Conservation (phyloP, 2,329 filamentous ascomycete genomes). For the Penicillium occitanis region DNA sequence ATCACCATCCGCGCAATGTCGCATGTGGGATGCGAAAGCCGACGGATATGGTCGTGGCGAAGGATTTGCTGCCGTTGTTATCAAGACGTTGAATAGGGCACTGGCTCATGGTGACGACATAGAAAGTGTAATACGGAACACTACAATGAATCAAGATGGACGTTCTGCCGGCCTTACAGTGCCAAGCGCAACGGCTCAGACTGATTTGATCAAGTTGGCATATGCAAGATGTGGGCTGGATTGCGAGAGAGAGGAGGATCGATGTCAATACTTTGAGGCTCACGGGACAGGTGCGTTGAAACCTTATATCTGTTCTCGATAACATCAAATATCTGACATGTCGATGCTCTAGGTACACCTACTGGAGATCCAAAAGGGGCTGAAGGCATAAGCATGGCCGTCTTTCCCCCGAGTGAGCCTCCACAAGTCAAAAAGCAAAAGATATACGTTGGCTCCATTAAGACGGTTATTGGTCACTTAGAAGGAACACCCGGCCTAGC, state of each 20-base stretch:
- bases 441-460: conserved; percentile 33
- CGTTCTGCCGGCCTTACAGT: conserved; percentile 38
- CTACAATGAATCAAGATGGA: conserved; percentile 40
- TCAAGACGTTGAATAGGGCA: conserved; percentile 54
- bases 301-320: too few species aligned
- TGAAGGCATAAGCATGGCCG: conserved; percentile 28
- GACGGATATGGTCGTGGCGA: conserved; percentile 56
- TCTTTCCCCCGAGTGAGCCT: conserved; percentile 20
- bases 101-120: conserved; percentile 49
- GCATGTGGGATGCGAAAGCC: conserved; percentile 49
- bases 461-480: conserved; percentile 37
- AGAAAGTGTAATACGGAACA: conserved; percentile 40
- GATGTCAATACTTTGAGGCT: conserved; percentile 46
- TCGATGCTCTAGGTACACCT: conserved; percentile 23
- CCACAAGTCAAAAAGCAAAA: background rate
- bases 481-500: conserved; percentile 33
- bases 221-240: conserved; percentile 44
- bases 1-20: conserved; percentile 54
- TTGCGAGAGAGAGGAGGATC: conserved; percentile 28
- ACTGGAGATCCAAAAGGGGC: conserved; percentile 36
- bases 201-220: conserved; percentile 39
- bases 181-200: conserved; percentile 40
- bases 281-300: conserved; percentile 44
- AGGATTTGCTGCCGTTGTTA: conserved; percentile 50
- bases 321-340: background rate